Percentiles rank a stretch among this genome's conserved stretches.
Evolutionary conservation across 805 yeast genomes (phyloP).

Genomic region (Wickerhamomyces ciferrii): DNA sequence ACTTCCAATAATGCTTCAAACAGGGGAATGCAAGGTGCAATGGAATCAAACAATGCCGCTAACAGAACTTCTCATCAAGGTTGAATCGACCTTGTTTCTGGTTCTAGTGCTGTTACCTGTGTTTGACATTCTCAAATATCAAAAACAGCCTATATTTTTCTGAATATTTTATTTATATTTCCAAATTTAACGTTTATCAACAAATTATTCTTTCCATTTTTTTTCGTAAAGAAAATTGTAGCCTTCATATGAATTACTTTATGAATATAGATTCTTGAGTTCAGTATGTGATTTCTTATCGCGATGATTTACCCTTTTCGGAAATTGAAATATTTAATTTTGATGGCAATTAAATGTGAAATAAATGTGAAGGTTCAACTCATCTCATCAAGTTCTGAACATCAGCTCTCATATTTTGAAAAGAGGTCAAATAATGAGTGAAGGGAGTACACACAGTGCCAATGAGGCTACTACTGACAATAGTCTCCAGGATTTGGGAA

Average conservation of each 20-base stretch:
- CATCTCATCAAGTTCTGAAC: neutral
- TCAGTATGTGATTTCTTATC: neutral
- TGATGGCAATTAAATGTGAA: neutral
- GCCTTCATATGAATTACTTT: too few relatives aligned
- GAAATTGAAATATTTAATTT: neutral
- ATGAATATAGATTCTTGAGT: too few relatives aligned
- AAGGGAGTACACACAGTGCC: too few relatives aligned
- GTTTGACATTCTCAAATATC: too few relatives aligned
- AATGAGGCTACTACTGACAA: neutral
- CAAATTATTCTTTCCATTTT: too few relatives aligned
- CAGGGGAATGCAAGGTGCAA: neutral
- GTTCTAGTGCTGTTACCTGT: neutral
- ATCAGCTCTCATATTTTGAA: too few relatives aligned
- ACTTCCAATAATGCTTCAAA: neutral
- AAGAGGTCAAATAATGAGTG: too few relatives aligned
- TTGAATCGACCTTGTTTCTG: neutral
- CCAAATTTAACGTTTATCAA: too few relatives aligned
- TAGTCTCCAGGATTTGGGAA: slow-evolving; percentile 27
- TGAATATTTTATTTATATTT: too few relatives aligned
- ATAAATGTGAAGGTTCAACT: too few relatives aligned
- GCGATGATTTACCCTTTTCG: neutral
- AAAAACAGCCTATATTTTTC: too few relatives aligned
- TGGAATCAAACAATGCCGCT: neutral
- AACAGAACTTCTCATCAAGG: neutral
- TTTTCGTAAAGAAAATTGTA: too few relatives aligned